These are phyloP conservation scores for Penicillium capsulatum DNA, from an alignment of 2,329 filamentous ascomycete species.

Conservation along the genomic window DNA sequence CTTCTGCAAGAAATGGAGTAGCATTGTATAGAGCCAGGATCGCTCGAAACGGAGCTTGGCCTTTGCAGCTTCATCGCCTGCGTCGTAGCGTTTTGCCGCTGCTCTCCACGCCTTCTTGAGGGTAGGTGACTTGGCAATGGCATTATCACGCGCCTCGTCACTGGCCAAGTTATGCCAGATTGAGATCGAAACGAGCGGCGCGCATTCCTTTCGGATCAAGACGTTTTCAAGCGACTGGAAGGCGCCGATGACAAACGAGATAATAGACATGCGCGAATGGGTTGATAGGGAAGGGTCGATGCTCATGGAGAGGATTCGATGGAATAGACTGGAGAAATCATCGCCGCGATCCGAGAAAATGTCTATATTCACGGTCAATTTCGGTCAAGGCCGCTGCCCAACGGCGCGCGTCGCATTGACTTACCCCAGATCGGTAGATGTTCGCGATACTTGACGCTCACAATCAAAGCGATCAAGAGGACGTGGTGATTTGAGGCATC, in stretches of 20 bases:
- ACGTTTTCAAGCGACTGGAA: slow-evolving; percentile 91
- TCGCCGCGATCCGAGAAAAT: slow-evolving; percentile 71
- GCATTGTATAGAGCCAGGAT: slow-evolving; percentile 83
- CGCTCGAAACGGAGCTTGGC: slow-evolving; percentile 83
- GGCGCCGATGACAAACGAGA: slow-evolving; percentile 83
- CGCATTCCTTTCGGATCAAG: slow-evolving; percentile 91
- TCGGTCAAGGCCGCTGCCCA: neutral
- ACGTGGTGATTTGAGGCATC: slow-evolving; percentile 90
- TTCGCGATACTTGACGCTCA: slow-evolving; percentile 84
- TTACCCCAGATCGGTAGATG: slow-evolving; percentile 81
- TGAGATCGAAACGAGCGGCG: slow-evolving; percentile 86
- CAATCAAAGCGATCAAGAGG: slow-evolving; percentile 76
- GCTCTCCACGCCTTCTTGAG: slow-evolving; percentile 89
- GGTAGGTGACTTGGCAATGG: slow-evolving; percentile 68
- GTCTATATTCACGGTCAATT: slow-evolving; percentile 47
- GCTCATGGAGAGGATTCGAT: slow-evolving; percentile 81
- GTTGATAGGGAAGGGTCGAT: slow-evolving; percentile 65
- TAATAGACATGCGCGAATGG: slow-evolving; percentile 70
- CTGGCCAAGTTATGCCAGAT: slow-evolving; percentile 92
- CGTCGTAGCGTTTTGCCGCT: slow-evolving; percentile 77
- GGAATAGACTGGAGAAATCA: slow-evolving; percentile 85
- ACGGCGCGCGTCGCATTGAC: slow-evolving; percentile 25
- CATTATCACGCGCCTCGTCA: slow-evolving; percentile 67
- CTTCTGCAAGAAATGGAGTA: slow-evolving; percentile 74
- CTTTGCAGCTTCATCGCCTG: slow-evolving; percentile 74